phyloP scores from a whole-genome alignment of 2,329 filamentous ascomycete species.

The Penicillium sp. region DNA sequence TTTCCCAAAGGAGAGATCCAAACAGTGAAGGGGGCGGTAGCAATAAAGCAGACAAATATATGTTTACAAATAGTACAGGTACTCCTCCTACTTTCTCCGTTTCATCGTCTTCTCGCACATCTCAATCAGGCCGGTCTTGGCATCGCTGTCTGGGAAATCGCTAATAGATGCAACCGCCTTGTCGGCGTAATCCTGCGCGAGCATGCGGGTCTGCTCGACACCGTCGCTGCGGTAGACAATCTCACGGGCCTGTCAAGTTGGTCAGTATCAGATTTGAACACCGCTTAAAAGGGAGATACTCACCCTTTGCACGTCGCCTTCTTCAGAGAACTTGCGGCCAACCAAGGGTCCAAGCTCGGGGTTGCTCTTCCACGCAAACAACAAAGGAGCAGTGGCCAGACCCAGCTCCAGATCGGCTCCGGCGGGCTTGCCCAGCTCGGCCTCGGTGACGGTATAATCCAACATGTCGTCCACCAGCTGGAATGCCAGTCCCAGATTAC shows the following conservation, averaged over 20 bases:
- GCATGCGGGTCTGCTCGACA: conserved; percentile 81
- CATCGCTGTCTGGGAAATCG: conserved; percentile 85
- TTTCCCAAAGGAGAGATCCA: conserved; percentile 11
- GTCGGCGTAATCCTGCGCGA: conserved; percentile 86
- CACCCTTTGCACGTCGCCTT: conserved; percentile 82
- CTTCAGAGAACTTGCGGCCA: conserved; percentile 77
- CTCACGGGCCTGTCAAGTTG: conserved; percentile 65
- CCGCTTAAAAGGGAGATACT: conserved; percentile 30
- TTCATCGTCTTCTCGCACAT: conserved; percentile 92
- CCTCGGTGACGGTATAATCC: conserved; percentile 82
- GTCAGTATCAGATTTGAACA: conserved; percentile 8
- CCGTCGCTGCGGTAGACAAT: conserved; percentile 79
- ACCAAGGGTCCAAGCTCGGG: conserved; percentile 80
- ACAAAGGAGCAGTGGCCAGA: conserved; percentile 82
- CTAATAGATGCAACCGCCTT: conserved; percentile 81
- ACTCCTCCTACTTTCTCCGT: conserved; percentile 63
- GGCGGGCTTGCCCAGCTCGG: conserved; percentile 87
- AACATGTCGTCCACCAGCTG: conserved; percentile 97
- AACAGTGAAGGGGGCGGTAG: conserved; percentile 5
- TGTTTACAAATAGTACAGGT: conserved; percentile 17
- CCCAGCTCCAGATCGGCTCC: conserved; percentile 91
- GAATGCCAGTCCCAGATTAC: conserved; percentile 90
- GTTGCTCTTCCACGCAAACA: conserved; percentile 93
- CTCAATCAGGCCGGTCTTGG: conserved; percentile 82
- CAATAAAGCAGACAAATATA: conserved; percentile 14